Percentiles rank a stretch among this genome's conserved stretches.
Conservation (phyloP, 495 filamentous ascomycete genomes). For the Podospora anserina region DNA sequence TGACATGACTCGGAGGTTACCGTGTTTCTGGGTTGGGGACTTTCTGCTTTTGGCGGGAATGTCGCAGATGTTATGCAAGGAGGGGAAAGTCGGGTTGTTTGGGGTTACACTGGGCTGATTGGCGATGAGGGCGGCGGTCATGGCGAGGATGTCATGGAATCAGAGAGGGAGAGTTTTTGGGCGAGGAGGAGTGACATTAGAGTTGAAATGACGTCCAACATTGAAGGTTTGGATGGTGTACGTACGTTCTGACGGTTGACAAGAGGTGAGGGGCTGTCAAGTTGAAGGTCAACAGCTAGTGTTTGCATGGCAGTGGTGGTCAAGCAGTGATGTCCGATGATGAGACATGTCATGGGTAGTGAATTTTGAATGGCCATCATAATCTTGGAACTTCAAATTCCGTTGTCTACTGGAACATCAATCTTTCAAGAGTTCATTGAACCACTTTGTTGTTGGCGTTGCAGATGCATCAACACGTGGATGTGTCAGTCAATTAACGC, state of each 20-base stretch:
- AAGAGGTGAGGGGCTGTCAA: background rate
- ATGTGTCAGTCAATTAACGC: background rate
- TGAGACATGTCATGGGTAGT: background rate
- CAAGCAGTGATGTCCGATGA: background rate
- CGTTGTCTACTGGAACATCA: background rate
- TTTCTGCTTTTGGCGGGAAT: background rate
- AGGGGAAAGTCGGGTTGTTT: background rate
- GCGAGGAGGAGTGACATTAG: background rate
- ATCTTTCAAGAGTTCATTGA: background rate
- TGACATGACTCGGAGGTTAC: constrained; percentile 5
- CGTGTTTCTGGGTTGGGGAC: background rate
- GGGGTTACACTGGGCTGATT: background rate
- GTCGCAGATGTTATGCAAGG: background rate
- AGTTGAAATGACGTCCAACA: background rate
- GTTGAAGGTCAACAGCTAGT: background rate
- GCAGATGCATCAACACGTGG: background rate
- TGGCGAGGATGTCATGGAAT: background rate
- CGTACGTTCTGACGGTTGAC: background rate
- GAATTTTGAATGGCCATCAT: too few species aligned
- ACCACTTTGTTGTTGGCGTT: background rate
- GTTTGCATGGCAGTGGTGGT: background rate
- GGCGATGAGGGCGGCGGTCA: background rate
- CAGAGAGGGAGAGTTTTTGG: background rate
- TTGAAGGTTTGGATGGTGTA: background rate
- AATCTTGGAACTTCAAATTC: too few species aligned